These are phyloP conservation scores for Annulohypoxylon nitens DNA, from an alignment of 495 filamentous ascomycete genomes.

Conservation along the genomic window DNA sequence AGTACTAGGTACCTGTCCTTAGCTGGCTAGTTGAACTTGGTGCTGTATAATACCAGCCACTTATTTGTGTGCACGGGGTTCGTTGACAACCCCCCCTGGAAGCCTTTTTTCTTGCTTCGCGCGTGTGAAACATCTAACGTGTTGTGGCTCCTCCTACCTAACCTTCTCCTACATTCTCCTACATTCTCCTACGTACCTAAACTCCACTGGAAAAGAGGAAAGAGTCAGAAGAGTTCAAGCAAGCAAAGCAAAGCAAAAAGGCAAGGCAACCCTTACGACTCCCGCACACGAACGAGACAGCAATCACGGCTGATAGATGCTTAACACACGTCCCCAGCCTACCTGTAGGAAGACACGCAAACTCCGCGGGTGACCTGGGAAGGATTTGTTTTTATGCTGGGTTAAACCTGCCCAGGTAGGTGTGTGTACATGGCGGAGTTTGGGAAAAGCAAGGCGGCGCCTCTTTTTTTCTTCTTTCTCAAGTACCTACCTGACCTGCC, in stretches of 20 bases:
- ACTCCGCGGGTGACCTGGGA: slow-evolving; percentile 12
- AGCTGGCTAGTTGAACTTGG: slow-evolving; percentile 20
- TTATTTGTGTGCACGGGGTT: slow-evolving; percentile 48
- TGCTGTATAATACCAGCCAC: slow-evolving; percentile 50
- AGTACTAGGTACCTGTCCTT: not conserved
- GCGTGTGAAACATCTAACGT: slow-evolving; percentile 46
- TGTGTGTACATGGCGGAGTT: not conserved
- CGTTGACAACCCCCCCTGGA: slow-evolving; percentile 24
- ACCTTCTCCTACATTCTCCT: not conserved
- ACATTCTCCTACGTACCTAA: slow-evolving; percentile 23
- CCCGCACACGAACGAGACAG: not conserved
- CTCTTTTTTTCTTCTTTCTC: not conserved
- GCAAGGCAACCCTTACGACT: slow-evolving; percentile 13
- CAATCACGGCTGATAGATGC: slow-evolving; percentile 33
- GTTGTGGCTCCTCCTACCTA: slow-evolving; percentile 42
- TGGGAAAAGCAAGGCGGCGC: slow-evolving; percentile 12
- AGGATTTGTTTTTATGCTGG: not conserved
- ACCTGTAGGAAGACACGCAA: slow-evolving; percentile 17
- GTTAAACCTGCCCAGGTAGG: not conserved
- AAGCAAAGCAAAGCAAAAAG: not conserved
- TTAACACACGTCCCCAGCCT: slow-evolving; percentile 12
- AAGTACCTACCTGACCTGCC: not conserved
- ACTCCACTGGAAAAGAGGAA: slow-evolving; percentile 8
- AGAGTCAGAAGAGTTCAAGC: not conserved
- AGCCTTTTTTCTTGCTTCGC: slow-evolving; percentile 16